These are phyloP conservation scores for Boletus patriciae DNA, from an alignment of 768 basidiomycete species.

Conservation along the genomic window DNA sequence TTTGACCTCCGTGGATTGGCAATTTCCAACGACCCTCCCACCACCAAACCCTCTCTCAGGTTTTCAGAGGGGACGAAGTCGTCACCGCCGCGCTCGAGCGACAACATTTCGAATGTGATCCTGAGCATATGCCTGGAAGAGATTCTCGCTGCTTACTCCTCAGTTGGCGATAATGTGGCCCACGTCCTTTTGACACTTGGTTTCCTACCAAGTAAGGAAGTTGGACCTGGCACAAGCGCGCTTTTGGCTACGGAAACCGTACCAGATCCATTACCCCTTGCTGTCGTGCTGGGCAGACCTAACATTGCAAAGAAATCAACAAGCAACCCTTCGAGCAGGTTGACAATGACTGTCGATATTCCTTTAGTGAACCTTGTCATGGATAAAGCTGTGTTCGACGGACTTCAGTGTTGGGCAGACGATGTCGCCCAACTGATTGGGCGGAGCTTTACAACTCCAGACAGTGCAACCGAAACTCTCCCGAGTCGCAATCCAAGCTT, in stretches of 20 bases:
- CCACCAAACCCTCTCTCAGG: slow-evolving; percentile 26
- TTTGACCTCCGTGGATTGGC: slow-evolving; percentile 59
- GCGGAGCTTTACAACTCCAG: slow-evolving; percentile 29
- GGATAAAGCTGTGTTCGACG: slow-evolving; percentile 67
- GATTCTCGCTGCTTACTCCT: slow-evolving; percentile 51
- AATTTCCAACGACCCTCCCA: slow-evolving; percentile 34
- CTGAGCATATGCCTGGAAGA: slow-evolving; percentile 45
- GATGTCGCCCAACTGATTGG: slow-evolving; percentile 77
- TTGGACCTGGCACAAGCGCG: slow-evolving; percentile 14
- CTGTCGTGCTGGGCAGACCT: slow-evolving; percentile 21
- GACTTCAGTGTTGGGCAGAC: slow-evolving; percentile 85
- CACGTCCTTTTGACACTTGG: slow-evolving; percentile 53
- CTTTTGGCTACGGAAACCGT: slow-evolving; percentile 28
- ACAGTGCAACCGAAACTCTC: slow-evolving; percentile 29
- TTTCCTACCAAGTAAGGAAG: slow-evolving; percentile 31
- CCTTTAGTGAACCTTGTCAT: slow-evolving; percentile 65
- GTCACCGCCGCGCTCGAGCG: not conserved
- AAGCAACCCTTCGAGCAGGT: slow-evolving; percentile 3
- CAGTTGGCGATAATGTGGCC: slow-evolving; percentile 40
- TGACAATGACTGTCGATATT: slow-evolving; percentile 38
- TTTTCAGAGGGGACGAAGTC: slow-evolving; percentile 27
- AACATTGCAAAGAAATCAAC: not conserved
- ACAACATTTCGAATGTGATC: slow-evolving; percentile 21
- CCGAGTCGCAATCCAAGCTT: slow-evolving; percentile 60
- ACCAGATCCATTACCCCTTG: slow-evolving; percentile 19